These are phyloP conservation scores for Circinella minor DNA, from an alignment of 371 early-diverging fungal genomes.

Conservation along the genomic window DNA sequence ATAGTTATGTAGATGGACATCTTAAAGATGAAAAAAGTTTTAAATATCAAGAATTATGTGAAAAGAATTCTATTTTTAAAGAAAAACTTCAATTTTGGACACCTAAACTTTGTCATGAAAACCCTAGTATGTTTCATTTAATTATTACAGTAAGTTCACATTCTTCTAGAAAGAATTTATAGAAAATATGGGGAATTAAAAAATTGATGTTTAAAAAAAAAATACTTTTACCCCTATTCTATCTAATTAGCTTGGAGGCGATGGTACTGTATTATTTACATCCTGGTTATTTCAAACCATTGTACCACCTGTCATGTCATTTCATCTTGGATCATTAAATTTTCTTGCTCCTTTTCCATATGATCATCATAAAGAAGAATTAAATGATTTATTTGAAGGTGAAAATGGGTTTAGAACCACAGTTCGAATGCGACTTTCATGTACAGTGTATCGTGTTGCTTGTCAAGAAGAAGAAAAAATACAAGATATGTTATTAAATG, in stretches of 20 bases:
- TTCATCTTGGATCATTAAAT: constrained; percentile 88
- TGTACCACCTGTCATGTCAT: constrained; percentile 89
- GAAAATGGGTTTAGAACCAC: constrained; percentile 66
- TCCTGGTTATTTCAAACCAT: constrained; percentile 87
- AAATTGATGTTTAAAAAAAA: neutral
- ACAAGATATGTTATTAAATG: too few species aligned
- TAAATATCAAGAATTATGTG: constrained; percentile 49
- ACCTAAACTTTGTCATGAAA: constrained; percentile 66
- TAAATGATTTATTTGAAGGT: constrained; percentile 59
- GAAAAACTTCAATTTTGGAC: constrained; percentile 77
- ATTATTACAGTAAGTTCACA: constrained; percentile 64
- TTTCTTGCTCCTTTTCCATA: constrained; percentile 89
- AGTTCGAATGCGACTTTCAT: constrained; percentile 85
- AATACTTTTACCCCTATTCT: too few species aligned
- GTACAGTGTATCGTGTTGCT: constrained; percentile 68
- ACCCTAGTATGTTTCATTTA: constrained; percentile 74
- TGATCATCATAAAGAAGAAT: constrained; percentile 51
- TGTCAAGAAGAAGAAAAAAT: too few species aligned
- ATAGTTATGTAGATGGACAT: constrained; percentile 66
- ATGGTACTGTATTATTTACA: constrained; percentile 87
- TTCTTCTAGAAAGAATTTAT: neutral
- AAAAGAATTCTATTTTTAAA: constrained; percentile 44
- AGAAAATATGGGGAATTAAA: neutral
- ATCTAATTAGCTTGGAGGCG: constrained; percentile 75
- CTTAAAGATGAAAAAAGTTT: constrained; percentile 61